A percentile compares a stretch with the other conserved stretches of the same genome.
phyloP scores from a whole-genome alignment of 352 stramenopile species.

The Lagenidium giganteum region DNA sequence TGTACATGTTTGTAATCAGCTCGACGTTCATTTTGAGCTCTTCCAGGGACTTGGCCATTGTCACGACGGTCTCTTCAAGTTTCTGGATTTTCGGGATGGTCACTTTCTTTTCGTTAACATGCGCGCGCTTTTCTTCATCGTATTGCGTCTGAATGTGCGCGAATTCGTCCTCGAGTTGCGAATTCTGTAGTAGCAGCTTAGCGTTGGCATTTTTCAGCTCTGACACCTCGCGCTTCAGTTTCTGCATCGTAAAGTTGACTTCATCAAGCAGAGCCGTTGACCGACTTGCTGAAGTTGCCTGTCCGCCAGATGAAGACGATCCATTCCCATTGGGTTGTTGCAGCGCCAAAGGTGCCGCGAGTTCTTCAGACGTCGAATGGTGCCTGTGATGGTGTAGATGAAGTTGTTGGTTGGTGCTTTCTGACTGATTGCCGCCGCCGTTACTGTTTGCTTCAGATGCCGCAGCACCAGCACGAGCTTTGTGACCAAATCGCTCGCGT shows the following conservation, averaged over 20 bases:
- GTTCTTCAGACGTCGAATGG: too few species aligned
- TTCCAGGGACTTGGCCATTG: conserved; percentile 52
- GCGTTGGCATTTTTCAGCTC: conserved; percentile 57
- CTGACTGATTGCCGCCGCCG: background rate
- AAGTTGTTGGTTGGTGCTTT: too few species aligned
- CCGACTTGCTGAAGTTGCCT: background rate
- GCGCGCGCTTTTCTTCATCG: conserved; percentile 58
- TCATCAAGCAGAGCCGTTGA: conserved; percentile 36
- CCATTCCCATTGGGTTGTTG: too few species aligned
- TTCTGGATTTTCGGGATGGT: conserved; percentile 72
- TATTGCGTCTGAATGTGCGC: conserved; percentile 59
- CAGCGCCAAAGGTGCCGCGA: too few species aligned
- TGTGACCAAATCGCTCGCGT: conserved; percentile 25
- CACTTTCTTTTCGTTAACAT: conserved; percentile 62
- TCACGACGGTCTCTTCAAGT: conserved; percentile 59
- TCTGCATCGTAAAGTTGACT: conserved; percentile 62
- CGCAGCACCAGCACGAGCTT: conserved; percentile 13
- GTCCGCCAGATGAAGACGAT: background rate
- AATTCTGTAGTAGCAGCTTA: conserved; percentile 57
- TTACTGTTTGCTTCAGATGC: too few species aligned
- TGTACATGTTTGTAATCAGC: conserved; percentile 87
- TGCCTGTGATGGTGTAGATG: too few species aligned
- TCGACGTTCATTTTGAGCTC: conserved; percentile 81
- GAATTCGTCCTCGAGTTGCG: conserved; percentile 72
- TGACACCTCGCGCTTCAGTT: conserved; percentile 57